These are phyloP conservation scores for Emmonsia crescens DNA, from an alignment of 2,329 filamentous ascomycete genomes.

Conservation along the genomic window DNA sequence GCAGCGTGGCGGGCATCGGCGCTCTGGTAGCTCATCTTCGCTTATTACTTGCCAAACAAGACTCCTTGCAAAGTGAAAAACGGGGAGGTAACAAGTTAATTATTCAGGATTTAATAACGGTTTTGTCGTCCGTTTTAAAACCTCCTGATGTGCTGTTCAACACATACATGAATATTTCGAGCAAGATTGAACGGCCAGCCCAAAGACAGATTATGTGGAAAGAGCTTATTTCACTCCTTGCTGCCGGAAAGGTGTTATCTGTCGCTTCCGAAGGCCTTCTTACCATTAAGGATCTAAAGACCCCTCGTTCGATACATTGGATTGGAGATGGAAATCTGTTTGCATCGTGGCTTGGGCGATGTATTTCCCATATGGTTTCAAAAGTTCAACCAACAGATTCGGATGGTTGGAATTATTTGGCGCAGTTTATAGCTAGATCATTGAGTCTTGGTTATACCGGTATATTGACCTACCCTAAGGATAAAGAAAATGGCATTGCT, in stretches of 20 bases:
- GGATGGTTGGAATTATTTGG: constrained; percentile 24
- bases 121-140: constrained; percentile 32
- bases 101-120: constrained; percentile 27
- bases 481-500: constrained; percentile 5
- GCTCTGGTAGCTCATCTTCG: constrained; percentile 62
- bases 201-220: constrained; percentile 50
- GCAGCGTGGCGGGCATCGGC: constrained; percentile 66
- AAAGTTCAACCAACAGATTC: constrained; percentile 30
- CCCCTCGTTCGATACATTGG: constrained; percentile 41
- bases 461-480: constrained; percentile 24
- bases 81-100: constrained; percentile 25
- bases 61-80: constrained; percentile 20
- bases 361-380: constrained; percentile 41
- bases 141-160: constrained; percentile 32
- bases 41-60: constrained; percentile 38
- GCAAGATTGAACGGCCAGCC: constrained; percentile 28
- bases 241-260: constrained; percentile 50
- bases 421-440: constrained; percentile 45
- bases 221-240: constrained; percentile 49
- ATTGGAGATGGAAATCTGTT: constrained; percentile 54
- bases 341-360: constrained; percentile 59
- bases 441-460: constrained; percentile 64
- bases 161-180: constrained; percentile 37
- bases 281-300: constrained; percentile 23
- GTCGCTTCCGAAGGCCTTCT: constrained; percentile 45